phyloP scores from a whole-genome alignment of 2,329 filamentous ascomycete genomes.

The Dactylellina parvicollis region DNA sequence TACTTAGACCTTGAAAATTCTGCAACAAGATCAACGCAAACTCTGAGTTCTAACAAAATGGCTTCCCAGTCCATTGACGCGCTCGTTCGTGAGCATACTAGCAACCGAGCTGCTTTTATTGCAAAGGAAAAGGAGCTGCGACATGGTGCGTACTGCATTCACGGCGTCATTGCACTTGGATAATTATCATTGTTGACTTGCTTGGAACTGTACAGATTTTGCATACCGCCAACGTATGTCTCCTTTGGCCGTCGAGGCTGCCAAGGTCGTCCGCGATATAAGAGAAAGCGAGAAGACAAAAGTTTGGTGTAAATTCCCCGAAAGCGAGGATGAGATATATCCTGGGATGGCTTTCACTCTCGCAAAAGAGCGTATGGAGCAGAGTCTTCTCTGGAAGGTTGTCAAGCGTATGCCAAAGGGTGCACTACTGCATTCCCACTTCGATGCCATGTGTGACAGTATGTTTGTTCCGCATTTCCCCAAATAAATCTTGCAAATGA shows the following conservation, averaged over 20 bases:
- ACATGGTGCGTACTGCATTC: conserved; percentile 70
- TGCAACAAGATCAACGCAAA: conserved; percentile 48
- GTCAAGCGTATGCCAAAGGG: conserved; percentile 90
- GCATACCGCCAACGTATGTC: conserved; percentile 79
- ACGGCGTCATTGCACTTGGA: conserved; percentile 42
- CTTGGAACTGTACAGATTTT: conserved; percentile 66
- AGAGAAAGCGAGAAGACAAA: conserved; percentile 78
- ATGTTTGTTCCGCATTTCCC: conserved; percentile 10
- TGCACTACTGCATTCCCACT: conserved; percentile 82
- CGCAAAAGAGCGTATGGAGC: conserved; percentile 85
- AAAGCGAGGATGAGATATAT: conserved; percentile 71
- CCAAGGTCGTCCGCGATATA: conserved; percentile 81
- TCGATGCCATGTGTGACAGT: conserved; percentile 87
- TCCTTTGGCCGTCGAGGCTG: conserved; percentile 79
- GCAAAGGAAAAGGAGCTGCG: conserved; percentile 82
- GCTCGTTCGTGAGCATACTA: conserved; percentile 74
- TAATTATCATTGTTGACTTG: no score
- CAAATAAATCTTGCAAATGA: neutral
- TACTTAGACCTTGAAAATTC: conserved; percentile 7
- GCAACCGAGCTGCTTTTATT: conserved; percentile 79
- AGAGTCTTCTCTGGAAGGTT: conserved; percentile 84
- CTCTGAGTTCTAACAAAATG: neutral
- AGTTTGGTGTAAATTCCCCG: conserved; percentile 79
- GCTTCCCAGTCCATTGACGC: conserved; percentile 30
- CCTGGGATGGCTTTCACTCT: conserved; percentile 94